Conservation (phyloP, 2,329 filamentous ascomycete genomes). For the Aspergillus sergii region DNA sequence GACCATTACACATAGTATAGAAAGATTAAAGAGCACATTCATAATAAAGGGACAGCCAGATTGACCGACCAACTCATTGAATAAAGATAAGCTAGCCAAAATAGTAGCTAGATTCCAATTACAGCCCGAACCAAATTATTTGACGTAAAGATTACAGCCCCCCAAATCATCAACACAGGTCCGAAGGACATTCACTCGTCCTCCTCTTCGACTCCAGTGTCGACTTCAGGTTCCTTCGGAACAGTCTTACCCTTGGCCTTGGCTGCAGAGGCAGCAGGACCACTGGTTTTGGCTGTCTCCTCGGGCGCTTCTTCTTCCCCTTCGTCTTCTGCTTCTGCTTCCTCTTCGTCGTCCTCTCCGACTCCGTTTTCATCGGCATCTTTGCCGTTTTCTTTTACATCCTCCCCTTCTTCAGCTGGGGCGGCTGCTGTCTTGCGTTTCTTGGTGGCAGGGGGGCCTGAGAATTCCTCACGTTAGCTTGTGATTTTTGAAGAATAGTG, state of each 20-base stretch:
- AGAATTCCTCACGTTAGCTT: neutral
- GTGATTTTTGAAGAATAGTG: neutral
- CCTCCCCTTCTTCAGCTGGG: conserved; percentile 18
- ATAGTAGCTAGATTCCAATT: neutral
- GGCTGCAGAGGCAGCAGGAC: conserved; percentile 35
- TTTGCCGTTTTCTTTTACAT: conserved; percentile 23
- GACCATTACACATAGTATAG: neutral
- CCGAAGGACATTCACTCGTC: conserved; percentile 18
- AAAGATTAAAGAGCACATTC: neutral
- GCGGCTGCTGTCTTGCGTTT: conserved; percentile 33
- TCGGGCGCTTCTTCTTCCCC: conserved; percentile 29
- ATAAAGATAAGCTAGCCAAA: neutral
- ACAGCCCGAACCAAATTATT: neutral
- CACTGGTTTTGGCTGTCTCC: conserved; percentile 36
- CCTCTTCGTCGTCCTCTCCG: conserved; percentile 18
- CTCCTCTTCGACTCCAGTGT: conserved; percentile 34
- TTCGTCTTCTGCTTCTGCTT: conserved; percentile 19
- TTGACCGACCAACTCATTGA: neutral
- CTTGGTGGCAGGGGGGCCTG: conserved; percentile 32
- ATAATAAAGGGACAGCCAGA: neutral
- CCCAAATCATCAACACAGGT: neutral
- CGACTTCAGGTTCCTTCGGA: conserved; percentile 38
- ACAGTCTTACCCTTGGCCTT: conserved; percentile 35
- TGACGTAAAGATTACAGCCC: neutral
- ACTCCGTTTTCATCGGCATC: conserved; percentile 21